Base-by-base conservation (phyloP, 2,329 filamentous ascomycete species). In the Phyllosticta citribraziliensis region DNA sequence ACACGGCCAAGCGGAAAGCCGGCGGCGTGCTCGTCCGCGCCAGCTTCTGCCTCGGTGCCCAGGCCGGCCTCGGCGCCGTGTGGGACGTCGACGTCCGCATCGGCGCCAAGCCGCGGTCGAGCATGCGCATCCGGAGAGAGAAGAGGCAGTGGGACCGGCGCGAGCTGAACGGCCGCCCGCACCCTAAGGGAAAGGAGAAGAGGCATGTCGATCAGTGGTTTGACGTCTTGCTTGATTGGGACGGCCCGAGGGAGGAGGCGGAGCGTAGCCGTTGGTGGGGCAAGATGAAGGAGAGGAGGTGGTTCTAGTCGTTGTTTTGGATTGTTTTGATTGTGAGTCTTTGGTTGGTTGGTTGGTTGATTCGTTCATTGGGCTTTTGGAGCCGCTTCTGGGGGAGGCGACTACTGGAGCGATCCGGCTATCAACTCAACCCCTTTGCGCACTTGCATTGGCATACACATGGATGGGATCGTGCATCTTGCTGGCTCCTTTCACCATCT, bases 31-130 rank as follows among this genome's bases (percentile, higher is more conserved):
- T 72, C n/a, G 73, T 79, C 0, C 63, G 77, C 40, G 76, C 74
- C 5, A 77, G 76, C 57, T 79, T 80, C 52, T 78, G 75, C 60
- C 63, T 80, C 0, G 76, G 76, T 0, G 67, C 68, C 2, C 63
- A 66, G 12, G 70, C 66, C 0, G 66, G 70, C 2, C 56, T 20
- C 17, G 71, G 67, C 52, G 77, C 76, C 19, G 75, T 79, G 6
- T 79, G 78, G 33, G 77, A 80, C 65, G 56, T 79, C 35, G 77
- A 80, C 63, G 66, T 79, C 2, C 58, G 67, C n/a, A 67, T 79
- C 55, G 76, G 75, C 3, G 6, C 14, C 5, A 14, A 5, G 3
- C 6, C 2, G 40, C 40, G 40, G 63, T 61, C 2, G n/a, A 66
- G 27, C 66, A 58, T 25, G 51, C 30, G 5, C 20, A 22, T 17